Percentiles rank a stretch among this genome's conserved stretches.
Conservation (phyloP, 306 rosid species). For the Fragaria vesca region DNA sequence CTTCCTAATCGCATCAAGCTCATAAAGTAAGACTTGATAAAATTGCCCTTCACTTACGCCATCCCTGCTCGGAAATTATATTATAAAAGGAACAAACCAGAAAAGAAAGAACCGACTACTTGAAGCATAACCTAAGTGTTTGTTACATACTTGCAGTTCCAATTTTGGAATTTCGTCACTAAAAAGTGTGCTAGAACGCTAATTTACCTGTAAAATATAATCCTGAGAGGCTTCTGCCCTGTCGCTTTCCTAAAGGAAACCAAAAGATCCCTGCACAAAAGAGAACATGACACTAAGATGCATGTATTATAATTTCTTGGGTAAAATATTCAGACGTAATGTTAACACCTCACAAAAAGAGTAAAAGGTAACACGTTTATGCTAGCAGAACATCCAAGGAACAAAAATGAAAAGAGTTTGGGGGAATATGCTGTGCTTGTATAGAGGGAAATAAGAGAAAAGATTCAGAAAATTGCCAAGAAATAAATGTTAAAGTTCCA, state of each 20-base stretch:
- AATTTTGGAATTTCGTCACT: neutral
- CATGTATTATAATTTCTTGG: neutral
- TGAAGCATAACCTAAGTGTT: neutral
- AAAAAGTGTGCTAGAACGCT: neutral
- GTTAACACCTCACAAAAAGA: neutral
- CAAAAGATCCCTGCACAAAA: conserved; percentile 72
- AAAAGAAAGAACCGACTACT: neutral
- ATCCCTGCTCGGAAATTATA: conserved; percentile 51
- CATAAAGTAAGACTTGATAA: conserved; percentile 86
- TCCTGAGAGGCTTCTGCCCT: conserved; percentile 87
- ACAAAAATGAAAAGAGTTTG: neutral
- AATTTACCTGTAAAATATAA: conserved; percentile 81
- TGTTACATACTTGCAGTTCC: neutral
- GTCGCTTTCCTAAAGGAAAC: conserved; percentile 90
- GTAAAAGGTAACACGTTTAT: neutral
- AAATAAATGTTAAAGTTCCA: conserved; percentile 3
- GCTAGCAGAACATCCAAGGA: conserved; percentile 6
- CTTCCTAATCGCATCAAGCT: conserved; percentile 91
- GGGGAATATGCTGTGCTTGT: neutral
- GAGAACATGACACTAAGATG: neutral
- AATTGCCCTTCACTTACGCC: conserved; percentile 97
- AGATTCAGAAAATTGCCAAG: neutral
- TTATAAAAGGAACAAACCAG: neutral
- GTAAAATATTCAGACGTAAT: neutral
- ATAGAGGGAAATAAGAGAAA: neutral